These are phyloP conservation scores for Cyathus striatus DNA, from an alignment of 768 basidiomycete genomes.

Conservation along the genomic window DNA sequence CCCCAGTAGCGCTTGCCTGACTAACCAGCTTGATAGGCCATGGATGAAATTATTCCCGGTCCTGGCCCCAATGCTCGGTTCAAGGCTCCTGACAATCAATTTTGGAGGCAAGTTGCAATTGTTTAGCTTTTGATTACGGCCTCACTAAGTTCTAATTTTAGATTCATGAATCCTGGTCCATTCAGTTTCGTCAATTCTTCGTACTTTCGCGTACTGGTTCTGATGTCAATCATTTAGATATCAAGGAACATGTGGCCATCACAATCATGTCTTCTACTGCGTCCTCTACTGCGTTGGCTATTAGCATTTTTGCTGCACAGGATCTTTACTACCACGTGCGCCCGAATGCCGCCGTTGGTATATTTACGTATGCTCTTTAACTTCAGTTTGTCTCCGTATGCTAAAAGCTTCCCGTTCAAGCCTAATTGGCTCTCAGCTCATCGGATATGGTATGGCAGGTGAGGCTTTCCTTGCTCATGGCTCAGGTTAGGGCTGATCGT, in stretches of 20 bases:
- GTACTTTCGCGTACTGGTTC: not conserved
- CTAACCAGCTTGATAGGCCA: constrained; percentile 9
- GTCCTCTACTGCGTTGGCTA: constrained; percentile 42
- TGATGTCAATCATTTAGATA: constrained; percentile 4
- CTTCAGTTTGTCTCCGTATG: not conserved
- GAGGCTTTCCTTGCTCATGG: constrained; percentile 7
- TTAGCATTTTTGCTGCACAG: constrained; percentile 48
- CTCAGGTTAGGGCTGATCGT: not conserved
- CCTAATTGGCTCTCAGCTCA: constrained; percentile 28
- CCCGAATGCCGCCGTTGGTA: constrained; percentile 32
- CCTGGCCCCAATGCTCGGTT: constrained; percentile 14
- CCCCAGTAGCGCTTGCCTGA: not conserved
- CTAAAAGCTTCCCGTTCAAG: constrained; percentile 13
- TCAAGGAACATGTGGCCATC: constrained; percentile 48
- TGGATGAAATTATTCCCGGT: constrained; percentile 24
- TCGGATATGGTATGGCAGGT: constrained; percentile 34
- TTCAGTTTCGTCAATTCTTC: constrained; percentile 9
- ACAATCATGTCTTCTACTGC: constrained; percentile 54
- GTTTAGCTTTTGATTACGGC: too few species aligned
- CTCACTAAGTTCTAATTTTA: constrained; percentile 2
- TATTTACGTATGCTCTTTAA: constrained; percentile 23
- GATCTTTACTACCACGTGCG: constrained; percentile 45
- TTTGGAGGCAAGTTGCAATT: constrained; percentile 22
- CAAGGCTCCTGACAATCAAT: constrained; percentile 21
- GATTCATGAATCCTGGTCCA: constrained; percentile 41